Percentiles rank a stretch among this genome's conserved stretches.
These are phyloP conservation scores for Chrysoporthe puriensis DNA, from an alignment of 2,329 filamentous ascomycete genomes.

Conservation along the genomic window DNA sequence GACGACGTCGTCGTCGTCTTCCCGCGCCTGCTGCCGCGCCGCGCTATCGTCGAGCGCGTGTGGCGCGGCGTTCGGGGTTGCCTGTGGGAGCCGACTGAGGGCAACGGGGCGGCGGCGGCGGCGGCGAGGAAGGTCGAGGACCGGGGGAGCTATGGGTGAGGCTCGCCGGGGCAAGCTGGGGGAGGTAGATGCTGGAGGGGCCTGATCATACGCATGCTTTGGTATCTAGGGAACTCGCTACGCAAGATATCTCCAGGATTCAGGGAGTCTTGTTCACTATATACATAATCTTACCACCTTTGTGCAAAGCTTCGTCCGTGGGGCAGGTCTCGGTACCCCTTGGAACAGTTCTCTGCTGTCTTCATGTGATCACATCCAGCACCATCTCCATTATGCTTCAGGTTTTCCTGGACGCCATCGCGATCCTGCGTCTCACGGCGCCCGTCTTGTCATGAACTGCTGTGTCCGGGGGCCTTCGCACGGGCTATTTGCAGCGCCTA, in stretches of 20 bases:
- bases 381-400: no score
- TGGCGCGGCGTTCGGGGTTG: conserved; percentile 86
- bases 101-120: conserved; percentile 9
- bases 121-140: conserved; percentile 35
- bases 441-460: no score
- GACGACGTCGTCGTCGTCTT: conserved; percentile 93
- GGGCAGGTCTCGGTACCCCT: no score
- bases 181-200: neutral
- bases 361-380: no score
- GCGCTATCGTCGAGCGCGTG: conserved; percentile 79
- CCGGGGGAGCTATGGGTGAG: neutral
- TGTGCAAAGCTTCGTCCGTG: no score
- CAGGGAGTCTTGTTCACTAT: neutral
- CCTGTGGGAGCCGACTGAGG: conserved; percentile 66
- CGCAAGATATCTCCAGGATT: no score
- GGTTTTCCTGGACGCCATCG: no score
- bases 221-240: neutral
- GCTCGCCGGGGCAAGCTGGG: neutral
- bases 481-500: no score
- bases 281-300: neutral
- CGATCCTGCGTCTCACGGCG: no score
- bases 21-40: conserved; percentile 74
- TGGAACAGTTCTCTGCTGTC: no score
- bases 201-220: neutral
- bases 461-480: no score